Percentiles rank a stretch among this genome's conserved stretches.
Evolutionary conservation across 371 early-diverging fungal genomes (phyloP).

Genomic region (Mortierella sp.): DNA sequence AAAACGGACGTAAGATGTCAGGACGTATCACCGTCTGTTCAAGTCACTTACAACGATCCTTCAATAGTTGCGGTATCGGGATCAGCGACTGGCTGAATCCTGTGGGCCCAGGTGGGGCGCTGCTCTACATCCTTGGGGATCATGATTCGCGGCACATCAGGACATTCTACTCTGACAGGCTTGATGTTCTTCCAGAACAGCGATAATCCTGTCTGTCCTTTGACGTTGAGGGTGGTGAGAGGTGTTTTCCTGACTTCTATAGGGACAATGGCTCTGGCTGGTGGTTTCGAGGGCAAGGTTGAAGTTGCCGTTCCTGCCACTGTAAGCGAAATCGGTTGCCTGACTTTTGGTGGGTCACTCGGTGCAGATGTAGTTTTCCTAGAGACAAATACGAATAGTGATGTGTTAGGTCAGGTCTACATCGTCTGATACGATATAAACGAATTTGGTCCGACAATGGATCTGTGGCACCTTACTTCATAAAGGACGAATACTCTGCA

Average conservation of each 20-base stretch:
- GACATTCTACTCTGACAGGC: constrained; percentile 51
- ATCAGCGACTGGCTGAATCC: constrained; percentile 32
- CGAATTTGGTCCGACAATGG: no score
- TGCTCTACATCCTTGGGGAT: constrained; percentile 56
- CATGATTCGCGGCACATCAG: constrained; percentile 39
- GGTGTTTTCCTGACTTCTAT: constrained; percentile 52
- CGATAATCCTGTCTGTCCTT: constrained; percentile 53
- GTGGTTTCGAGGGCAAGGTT: constrained; percentile 14
- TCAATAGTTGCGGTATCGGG: constrained; percentile 18
- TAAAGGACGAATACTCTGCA: constrained; percentile 55
- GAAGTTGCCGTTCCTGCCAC: constrained; percentile 41
- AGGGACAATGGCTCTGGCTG: constrained; percentile 33
- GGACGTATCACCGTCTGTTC: neutral
- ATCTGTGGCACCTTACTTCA: constrained; percentile 26
- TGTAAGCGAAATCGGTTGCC: constrained; percentile 47
- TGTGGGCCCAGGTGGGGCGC: constrained; percentile 54
- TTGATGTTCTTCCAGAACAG: constrained; percentile 57
- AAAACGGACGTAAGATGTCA: neutral
- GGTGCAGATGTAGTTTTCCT: constrained; percentile 34
- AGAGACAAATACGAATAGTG: neutral
- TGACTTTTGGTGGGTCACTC: constrained; percentile 19
- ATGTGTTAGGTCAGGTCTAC: neutral
- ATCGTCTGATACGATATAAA: neutral
- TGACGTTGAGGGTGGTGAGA: constrained; percentile 16
- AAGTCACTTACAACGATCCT: constrained; percentile 30